Evolutionary conservation across 2,329 filamentous ascomycete genomes (phyloP).

Genomic region (Drechslerella coelobrocha): DNA sequence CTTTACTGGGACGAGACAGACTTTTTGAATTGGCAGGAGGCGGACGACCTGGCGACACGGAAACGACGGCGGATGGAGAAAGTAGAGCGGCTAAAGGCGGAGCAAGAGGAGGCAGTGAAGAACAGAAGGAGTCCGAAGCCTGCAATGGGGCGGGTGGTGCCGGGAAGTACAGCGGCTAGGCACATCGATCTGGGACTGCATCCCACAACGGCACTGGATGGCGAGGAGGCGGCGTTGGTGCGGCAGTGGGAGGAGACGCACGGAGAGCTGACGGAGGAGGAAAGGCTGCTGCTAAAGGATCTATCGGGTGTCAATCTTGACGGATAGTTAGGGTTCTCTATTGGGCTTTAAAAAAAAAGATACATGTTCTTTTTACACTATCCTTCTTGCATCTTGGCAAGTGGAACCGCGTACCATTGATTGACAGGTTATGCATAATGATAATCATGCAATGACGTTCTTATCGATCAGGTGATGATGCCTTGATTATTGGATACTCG

Average conservation of each 20-base stretch:
- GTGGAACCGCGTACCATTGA: no score
- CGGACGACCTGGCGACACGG: conserved; percentile 36
- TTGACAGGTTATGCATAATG: no score
- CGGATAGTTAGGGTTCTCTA: conserved; percentile 4
- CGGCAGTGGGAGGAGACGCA: conserved; percentile 40
- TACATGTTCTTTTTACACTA: neutral
- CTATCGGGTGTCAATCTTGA: conserved; percentile 38
- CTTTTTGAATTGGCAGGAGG: conserved; percentile 48
- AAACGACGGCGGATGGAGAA: conserved; percentile 44
- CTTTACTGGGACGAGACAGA: conserved; percentile 48
- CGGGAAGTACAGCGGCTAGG: conserved; percentile 13
- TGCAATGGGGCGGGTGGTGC: conserved; percentile 34
- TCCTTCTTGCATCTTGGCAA: no score
- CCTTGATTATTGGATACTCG: no score
- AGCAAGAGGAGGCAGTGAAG: conserved; percentile 42
- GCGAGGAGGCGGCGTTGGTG: conserved; percentile 31
- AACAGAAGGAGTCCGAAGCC: conserved; percentile 40
- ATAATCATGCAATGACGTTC: no score
- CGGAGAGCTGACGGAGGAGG: conserved; percentile 44
- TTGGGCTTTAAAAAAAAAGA: neutral
- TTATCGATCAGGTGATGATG: no score
- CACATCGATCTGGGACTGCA: conserved; percentile 37
- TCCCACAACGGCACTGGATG: conserved; percentile 12
- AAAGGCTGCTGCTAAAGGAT: conserved; percentile 31
- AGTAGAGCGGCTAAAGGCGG: conserved; percentile 37